A percentile compares a stretch with the other conserved stretches of the same genome.
These are phyloP conservation scores for Rhodocollybia butyracea DNA, from an alignment of 768 basidiomycete genomes.

Conservation along the genomic window DNA sequence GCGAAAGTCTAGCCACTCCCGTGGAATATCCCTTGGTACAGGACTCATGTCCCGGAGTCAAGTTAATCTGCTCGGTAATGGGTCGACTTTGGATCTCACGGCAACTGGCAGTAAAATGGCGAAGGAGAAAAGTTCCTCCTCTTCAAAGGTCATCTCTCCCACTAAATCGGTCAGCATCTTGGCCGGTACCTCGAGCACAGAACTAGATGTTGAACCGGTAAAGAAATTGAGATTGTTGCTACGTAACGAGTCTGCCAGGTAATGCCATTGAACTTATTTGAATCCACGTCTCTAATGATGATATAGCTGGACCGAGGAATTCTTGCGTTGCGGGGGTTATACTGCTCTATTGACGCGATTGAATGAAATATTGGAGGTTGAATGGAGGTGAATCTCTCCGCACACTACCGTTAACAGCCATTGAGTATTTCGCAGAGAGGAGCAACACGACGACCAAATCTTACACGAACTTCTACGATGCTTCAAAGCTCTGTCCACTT, in stretches of 20 bases:
- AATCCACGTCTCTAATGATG: background rate
- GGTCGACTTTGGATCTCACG: slow-evolving; percentile 42
- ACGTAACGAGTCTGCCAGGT: slow-evolving; percentile 90
- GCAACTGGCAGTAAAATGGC: slow-evolving; percentile 30
- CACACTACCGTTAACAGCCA: background rate
- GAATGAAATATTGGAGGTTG: slow-evolving; percentile 89
- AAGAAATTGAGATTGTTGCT: slow-evolving; percentile 87
- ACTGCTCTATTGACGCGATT: slow-evolving; percentile 76
- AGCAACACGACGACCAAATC: slow-evolving; percentile 96
- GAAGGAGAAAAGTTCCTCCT: slow-evolving; percentile 49
- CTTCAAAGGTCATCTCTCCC: slow-evolving; percentile 55
- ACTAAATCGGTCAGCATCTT: slow-evolving; percentile 67
- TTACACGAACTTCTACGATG: slow-evolving; percentile 90
- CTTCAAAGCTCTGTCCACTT: slow-evolving; percentile 91
- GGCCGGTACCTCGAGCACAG: slow-evolving; percentile 60
- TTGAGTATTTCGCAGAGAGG: slow-evolving; percentile 61
- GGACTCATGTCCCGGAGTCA: slow-evolving; percentile 54
- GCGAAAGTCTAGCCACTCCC: slow-evolving; percentile 46
- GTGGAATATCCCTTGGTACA: slow-evolving; percentile 59
- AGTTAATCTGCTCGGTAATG: slow-evolving; percentile 38
- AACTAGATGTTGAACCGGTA: slow-evolving; percentile 81
- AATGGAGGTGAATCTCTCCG: slow-evolving; percentile 73
- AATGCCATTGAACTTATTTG: slow-evolving; percentile 15
- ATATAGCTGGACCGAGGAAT: slow-evolving; percentile 84
- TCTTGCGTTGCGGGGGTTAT: slow-evolving; percentile 83